phyloP scores from a whole-genome alignment of 371 early-diverging fungal genomes.

The Mucor irregularis region DNA sequence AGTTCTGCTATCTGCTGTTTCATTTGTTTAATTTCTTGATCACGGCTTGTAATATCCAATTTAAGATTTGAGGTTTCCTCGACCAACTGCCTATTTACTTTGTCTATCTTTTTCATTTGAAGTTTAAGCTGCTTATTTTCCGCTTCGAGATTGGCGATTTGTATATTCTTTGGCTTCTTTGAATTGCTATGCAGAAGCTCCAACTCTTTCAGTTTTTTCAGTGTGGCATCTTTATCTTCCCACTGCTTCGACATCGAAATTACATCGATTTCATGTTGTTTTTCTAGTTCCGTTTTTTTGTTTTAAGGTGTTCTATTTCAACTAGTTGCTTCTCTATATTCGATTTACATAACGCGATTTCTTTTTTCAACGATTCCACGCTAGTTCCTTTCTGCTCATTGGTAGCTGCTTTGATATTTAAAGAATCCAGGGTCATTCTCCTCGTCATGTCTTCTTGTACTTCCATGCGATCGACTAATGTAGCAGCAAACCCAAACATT shows the following conservation, averaged over 20 bases:
- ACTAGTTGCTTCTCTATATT: slow-evolving; percentile 25
- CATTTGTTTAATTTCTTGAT: slow-evolving; percentile 2
- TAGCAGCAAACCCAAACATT: slow-evolving; percentile 27
- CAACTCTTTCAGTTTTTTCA: neutral
- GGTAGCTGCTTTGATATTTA: neutral
- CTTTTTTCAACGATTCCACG: slow-evolving; percentile 2
- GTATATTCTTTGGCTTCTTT: neutral
- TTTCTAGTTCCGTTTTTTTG: slow-evolving; percentile 19
- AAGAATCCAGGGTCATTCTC: slow-evolving; percentile 1
- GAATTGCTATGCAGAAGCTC: neutral
- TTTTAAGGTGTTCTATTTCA: slow-evolving; percentile 25
- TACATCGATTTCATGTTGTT: slow-evolving; percentile 18
- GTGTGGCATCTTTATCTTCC: neutral
- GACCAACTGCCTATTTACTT: slow-evolving; percentile 18
- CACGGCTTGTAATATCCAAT: slow-evolving; percentile 4
- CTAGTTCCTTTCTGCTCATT: neutral
- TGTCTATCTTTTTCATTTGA: slow-evolving; percentile 14
- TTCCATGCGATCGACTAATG: slow-evolving; percentile 23
- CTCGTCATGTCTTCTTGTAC: slow-evolving; percentile 7
- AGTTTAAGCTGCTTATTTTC: slow-evolving; percentile 22
- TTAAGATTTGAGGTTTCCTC: slow-evolving; percentile 4
- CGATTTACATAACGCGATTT: slow-evolving; percentile 13
- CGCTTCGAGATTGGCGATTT: slow-evolving; percentile 14
- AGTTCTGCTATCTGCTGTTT: slow-evolving; percentile 1
- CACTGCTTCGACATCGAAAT: neutral